phyloP scores from a whole-genome alignment of 2,329 filamentous ascomycete genomes.

The Cladosporium sp. region DNA sequence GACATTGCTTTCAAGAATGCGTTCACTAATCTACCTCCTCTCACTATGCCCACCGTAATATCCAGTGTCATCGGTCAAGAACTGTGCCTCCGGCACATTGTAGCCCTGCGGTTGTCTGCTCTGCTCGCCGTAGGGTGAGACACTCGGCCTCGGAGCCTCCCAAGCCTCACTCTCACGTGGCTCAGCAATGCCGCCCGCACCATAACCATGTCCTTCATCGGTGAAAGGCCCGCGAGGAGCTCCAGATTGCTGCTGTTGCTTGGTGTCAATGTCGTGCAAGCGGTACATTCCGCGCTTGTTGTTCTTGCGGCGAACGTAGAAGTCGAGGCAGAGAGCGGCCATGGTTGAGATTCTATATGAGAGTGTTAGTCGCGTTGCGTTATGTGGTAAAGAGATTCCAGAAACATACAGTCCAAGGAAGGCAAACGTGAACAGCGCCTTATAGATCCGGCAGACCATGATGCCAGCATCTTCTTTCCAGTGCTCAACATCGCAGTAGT shows the following conservation, averaged over 20 bases:
- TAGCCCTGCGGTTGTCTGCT: constrained; percentile 40
- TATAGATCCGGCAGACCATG: constrained; percentile 60
- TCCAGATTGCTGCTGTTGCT: constrained; percentile 22
- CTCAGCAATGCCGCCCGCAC: constrained; percentile 22
- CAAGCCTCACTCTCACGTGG: constrained; percentile 37
- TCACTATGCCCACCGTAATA: constrained; percentile 41
- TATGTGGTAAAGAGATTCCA: too few relatives aligned
- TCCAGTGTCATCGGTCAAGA: constrained; percentile 44
- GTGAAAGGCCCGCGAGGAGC: constrained; percentile 31
- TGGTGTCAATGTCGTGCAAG: constrained; percentile 46
- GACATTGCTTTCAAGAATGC: not conserved
- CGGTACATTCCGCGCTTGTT: constrained; percentile 53
- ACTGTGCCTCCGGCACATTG: constrained; percentile 46
- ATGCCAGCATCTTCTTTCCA: constrained; percentile 60
- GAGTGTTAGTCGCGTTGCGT: not conserved
- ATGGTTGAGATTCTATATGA: constrained; percentile 47
- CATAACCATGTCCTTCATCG: constrained; percentile 25
- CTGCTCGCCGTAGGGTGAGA: constrained; percentile 35
- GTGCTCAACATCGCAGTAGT: constrained; percentile 52
- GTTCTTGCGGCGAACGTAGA: constrained; percentile 50
- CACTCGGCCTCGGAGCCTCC: constrained; percentile 34
- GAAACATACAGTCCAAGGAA: constrained; percentile 47
- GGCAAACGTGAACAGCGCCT: constrained; percentile 61
- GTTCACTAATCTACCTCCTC: not conserved
- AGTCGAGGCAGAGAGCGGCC: constrained; percentile 53